phyloP scores from a whole-genome alignment of 202 grass and related monocot genomes.

The Musa balbisiana region DNA sequence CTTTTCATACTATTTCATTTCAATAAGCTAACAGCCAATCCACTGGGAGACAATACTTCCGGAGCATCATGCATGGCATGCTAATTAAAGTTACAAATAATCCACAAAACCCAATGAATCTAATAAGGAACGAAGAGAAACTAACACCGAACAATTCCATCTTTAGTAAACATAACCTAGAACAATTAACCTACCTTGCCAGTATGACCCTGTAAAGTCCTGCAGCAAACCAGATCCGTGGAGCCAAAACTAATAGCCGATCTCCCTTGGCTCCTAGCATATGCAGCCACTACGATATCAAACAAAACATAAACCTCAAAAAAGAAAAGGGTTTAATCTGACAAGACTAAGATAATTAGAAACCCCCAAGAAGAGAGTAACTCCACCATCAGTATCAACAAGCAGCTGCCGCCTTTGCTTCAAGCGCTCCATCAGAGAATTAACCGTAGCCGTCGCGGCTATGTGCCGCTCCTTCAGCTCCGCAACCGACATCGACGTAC shows the following conservation, averaged over 20 bases:
- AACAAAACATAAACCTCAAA: neutral
- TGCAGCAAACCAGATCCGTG: conserved; percentile 97
- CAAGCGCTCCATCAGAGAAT: conserved; percentile 64
- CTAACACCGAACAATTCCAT: neutral
- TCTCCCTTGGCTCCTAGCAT: conserved; percentile 66
- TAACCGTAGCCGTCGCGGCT: conserved; percentile 54
- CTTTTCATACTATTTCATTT: too few relatives aligned
- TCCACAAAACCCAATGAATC: neutral
- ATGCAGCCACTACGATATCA: conserved; percentile 51
- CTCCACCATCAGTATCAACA: conserved; percentile 89
- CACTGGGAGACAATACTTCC: neutral
- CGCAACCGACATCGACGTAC: conserved; percentile 50
- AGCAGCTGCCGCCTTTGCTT: conserved; percentile 58
- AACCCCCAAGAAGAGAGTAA: neutral
- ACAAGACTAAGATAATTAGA: neutral
- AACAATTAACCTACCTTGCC: conserved; percentile 49
- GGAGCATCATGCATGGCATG: neutral
- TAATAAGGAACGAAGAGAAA: neutral
- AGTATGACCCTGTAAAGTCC: conserved; percentile 88
- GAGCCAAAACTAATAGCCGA: conserved; percentile 61
- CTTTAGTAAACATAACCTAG: neutral
- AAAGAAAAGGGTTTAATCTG: neutral
- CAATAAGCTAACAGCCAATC: too few relatives aligned
- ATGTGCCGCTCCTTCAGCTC: conserved; percentile 90
- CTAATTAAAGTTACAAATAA: neutral